Conservation (phyloP, 2,329 filamentous ascomycete genomes). For the Beauveria medogensis region DNA sequence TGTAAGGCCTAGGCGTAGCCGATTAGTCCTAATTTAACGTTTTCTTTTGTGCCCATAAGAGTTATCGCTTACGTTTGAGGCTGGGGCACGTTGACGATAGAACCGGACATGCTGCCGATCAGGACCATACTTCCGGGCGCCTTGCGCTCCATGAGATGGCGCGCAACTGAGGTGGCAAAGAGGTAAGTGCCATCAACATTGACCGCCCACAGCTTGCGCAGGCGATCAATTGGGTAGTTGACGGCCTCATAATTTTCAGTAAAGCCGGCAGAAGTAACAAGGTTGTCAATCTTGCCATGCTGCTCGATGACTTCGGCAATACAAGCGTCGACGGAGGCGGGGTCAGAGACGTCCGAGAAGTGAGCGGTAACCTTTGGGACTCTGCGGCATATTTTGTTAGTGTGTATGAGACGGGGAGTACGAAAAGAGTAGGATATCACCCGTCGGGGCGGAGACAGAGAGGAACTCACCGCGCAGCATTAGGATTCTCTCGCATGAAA, state of each 20-base stretch:
- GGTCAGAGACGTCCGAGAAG: constrained; percentile 77
- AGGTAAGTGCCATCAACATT: constrained; percentile 91
- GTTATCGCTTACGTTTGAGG: constrained; percentile 58
- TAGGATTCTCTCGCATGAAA: constrained; percentile 74
- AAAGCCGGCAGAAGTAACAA: constrained; percentile 95
- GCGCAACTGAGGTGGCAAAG: constrained; percentile 75
- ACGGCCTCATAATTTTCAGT: constrained; percentile 93
- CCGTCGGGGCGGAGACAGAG: no score
- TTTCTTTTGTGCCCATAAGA: not conserved
- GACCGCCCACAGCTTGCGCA: constrained; percentile 89
- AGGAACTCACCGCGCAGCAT: constrained; percentile 51
- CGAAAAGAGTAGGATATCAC: not conserved
- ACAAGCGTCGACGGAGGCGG: constrained; percentile 66
- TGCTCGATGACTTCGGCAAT: constrained; percentile 49
- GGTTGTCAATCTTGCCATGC: constrained; percentile 79
- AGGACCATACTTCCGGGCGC: constrained; percentile 79
- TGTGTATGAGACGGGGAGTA: not conserved
- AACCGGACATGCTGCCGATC: constrained; percentile 90
- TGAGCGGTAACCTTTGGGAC: constrained; percentile 82
- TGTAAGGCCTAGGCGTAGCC: constrained; percentile 58
- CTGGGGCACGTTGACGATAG: constrained; percentile 92
- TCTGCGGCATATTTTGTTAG: constrained; percentile 31
- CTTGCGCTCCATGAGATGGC: constrained; percentile 79
- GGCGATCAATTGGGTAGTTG: constrained; percentile 80
- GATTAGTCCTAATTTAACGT: constrained; percentile 10